Evolutionary conservation across 305 asterid genomes (phyloP).

Genomic region (Fraxinus platypoda): DNA sequence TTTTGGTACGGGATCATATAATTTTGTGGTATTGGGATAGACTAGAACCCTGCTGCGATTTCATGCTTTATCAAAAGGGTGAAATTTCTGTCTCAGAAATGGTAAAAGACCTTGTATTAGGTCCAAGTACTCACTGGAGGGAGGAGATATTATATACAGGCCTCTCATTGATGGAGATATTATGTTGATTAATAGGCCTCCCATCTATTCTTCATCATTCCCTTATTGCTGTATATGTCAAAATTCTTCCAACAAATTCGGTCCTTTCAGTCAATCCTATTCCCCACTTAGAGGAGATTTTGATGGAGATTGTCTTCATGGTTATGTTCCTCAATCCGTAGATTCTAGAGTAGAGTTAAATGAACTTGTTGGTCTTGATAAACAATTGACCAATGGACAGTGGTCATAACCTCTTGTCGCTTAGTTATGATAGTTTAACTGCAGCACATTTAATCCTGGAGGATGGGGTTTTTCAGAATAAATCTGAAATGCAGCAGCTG

Average conservation of each 20-base stretch:
- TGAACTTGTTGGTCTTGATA: constrained; percentile 70
- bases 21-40: constrained; percentile 60
- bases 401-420: constrained; percentile 70
- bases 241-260: constrained; percentile 57
- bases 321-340: constrained; percentile 83
- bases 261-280: constrained; percentile 81
- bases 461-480: constrained; percentile 60
- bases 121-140: constrained; percentile 54
- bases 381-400: constrained; percentile 75
- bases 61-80: constrained; percentile 53
- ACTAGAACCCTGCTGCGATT: constrained; percentile 49
- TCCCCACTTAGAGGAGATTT: constrained; percentile 89
- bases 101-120: constrained; percentile 47
- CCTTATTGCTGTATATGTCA: constrained; percentile 66
- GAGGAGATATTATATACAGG: constrained; percentile 66
- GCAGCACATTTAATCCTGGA: constrained; percentile 72
- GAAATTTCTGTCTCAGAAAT: constrained; percentile 49
- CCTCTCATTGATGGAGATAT: constrained; percentile 84
- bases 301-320: constrained; percentile 98
- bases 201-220: constrained; percentile 94
- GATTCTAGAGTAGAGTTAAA: constrained; percentile 66
- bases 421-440: constrained; percentile 83
- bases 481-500: constrained; percentile 75
- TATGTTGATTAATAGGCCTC: constrained; percentile 82
- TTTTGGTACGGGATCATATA: constrained; percentile 57